A percentile compares a stretch with the other conserved stretches of the same genome.
These are phyloP conservation scores for Tolypocladium pustulatum DNA, from an alignment of 2,329 filamentous ascomycete genomes.

Conservation along the genomic window DNA sequence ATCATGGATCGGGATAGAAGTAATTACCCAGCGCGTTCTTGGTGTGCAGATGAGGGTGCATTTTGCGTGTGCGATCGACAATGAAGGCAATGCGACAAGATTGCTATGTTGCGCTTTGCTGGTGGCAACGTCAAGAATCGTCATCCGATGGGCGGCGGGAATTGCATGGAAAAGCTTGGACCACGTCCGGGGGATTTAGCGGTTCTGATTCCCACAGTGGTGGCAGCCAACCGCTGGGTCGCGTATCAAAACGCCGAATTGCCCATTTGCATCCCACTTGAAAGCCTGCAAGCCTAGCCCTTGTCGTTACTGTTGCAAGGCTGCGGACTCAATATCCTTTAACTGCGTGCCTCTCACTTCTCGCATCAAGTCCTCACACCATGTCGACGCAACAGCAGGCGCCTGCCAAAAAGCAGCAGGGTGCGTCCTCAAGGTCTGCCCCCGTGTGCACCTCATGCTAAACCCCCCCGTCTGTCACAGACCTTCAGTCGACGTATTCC, in stretches of 20 bases:
- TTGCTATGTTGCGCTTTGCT: background rate
- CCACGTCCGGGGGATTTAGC: slow-evolving; percentile 9
- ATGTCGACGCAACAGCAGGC: slow-evolving; percentile 38
- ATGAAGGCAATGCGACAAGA: background rate
- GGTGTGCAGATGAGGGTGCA: slow-evolving; percentile 97
- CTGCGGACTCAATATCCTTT: background rate
- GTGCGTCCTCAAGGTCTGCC: slow-evolving; percentile 25
- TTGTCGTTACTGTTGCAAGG: background rate
- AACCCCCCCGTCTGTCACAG: slow-evolving; percentile 30
- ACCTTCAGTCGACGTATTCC: slow-evolving; percentile 70
- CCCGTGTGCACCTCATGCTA: slow-evolving; percentile 2
- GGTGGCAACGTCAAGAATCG: background rate
- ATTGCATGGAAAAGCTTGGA: slow-evolving; percentile 17
- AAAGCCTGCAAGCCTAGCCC: background rate
- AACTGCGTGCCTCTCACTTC: background rate
- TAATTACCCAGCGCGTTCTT: slow-evolving; percentile 74
- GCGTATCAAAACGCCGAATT: background rate
- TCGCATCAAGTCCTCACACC: background rate
- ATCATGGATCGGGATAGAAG: background rate
- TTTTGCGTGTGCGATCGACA: slow-evolving; percentile 28
- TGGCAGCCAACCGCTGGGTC: background rate
- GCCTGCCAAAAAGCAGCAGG: slow-evolving; percentile 64
- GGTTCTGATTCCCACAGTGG: slow-evolving; percentile 1
- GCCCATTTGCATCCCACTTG: background rate
- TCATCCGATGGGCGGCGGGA: background rate